These are phyloP conservation scores for Actinomortierella wolfii DNA, from an alignment of 371 early-diverging fungal species.

Conservation along the genomic window DNA sequence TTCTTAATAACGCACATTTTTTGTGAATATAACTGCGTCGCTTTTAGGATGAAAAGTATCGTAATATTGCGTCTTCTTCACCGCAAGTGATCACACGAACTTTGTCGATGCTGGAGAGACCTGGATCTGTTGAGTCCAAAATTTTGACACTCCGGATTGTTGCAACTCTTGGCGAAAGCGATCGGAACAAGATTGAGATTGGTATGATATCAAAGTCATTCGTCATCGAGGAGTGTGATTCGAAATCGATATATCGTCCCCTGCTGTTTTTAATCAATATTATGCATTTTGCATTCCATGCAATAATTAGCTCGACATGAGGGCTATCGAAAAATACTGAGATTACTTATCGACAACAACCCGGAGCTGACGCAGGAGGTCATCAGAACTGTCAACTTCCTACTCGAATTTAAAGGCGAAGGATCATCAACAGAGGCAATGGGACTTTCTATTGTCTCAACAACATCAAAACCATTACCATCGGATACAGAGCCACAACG, in stretches of 20 bases:
- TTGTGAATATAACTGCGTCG: no score
- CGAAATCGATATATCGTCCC: no score
- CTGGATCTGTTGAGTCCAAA: constrained; percentile 38
- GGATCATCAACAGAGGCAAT: not conserved
- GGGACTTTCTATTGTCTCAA: constrained; percentile 11
- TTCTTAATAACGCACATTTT: no score
- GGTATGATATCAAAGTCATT: constrained; percentile 12
- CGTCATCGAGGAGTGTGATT: not conserved
- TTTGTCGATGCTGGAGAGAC: constrained; percentile 34
- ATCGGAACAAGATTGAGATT: constrained; percentile 49
- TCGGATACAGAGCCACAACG: constrained; percentile 4
- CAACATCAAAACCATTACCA: constrained; percentile 5
- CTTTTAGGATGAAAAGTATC: constrained; percentile 46
- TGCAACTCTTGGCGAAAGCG: constrained; percentile 48
- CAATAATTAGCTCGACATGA: constrained; percentile 30
- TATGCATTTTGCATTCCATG: no score
- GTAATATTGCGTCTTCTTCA: constrained; percentile 34
- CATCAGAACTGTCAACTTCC: constrained; percentile 46
- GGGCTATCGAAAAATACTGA: constrained; percentile 48
- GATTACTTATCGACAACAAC: constrained; percentile 36
- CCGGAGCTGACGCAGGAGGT: constrained; percentile 45
- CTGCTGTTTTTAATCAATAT: no score
- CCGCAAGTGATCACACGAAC: constrained; percentile 43
- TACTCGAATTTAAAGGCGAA: constrained; percentile 35
- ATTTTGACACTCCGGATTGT: constrained; percentile 38